Evolutionary conservation across 495 filamentous ascomycete species (phyloP).

Genomic region (Aspergillus diversus): DNA sequence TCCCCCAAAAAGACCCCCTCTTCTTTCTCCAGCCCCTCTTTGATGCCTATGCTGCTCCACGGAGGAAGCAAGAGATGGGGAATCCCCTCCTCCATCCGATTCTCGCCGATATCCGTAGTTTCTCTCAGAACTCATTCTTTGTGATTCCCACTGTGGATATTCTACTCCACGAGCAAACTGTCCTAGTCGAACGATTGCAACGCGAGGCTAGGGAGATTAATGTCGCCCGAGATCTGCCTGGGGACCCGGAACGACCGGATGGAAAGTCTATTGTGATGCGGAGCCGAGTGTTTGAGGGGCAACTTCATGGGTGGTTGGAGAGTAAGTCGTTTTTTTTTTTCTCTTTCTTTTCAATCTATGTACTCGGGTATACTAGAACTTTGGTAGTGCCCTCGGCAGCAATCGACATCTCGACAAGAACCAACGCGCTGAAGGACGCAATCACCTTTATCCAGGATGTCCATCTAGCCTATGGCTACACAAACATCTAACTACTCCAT

Average conservation of each 20-base stretch:
- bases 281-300: constrained; percentile 6
- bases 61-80: neutral
- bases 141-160: constrained; percentile 3
- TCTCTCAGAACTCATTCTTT: constrained; percentile 16
- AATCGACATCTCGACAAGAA: constrained; percentile 8
- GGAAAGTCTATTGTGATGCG: neutral
- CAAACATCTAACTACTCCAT: neutral
- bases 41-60: constrained; percentile 15
- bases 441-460: neutral
- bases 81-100: constrained; percentile 11
- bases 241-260: neutral
- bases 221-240: neutral
- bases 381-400: constrained; percentile 5
- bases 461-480: neutral
- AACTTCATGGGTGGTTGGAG: constrained; percentile 15
- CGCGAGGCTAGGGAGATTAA: constrained; percentile 9
- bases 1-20: constrained; percentile 11
- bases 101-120: neutral
- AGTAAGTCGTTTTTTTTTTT: constrained; percentile 4
- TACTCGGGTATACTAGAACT: neutral
- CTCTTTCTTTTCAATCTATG: neutral
- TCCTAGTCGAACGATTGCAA: constrained; percentile 2
- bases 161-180: constrained; percentile 5
- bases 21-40: constrained; percentile 13
- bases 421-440: neutral